Percentiles rank a stretch among this genome's conserved stretches.
These are phyloP conservation scores for Scedosporium dehoogii DNA, from an alignment of 2,329 filamentous ascomycete genomes.

Conservation along the genomic window DNA sequence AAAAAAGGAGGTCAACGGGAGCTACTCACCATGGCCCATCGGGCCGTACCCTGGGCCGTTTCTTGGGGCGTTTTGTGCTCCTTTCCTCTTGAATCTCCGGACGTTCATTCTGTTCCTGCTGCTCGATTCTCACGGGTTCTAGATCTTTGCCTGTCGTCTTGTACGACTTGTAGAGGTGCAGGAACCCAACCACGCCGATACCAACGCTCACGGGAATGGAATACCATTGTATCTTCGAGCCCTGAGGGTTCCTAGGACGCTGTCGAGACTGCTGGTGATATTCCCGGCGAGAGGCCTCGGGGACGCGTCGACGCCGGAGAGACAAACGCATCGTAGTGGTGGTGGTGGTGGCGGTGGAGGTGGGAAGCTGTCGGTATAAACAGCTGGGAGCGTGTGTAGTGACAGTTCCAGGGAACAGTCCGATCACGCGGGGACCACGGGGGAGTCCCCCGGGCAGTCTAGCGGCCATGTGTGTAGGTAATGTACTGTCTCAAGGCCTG, in stretches of 20 bases:
- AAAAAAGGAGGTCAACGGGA: neutral
- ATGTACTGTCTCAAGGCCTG: neutral
- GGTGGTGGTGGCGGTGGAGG: neutral
- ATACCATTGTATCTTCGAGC: slow-evolving; percentile 67
- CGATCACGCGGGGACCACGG: slow-evolving; percentile 1
- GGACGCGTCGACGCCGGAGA: slow-evolving; percentile 16
- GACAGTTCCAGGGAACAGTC: slow-evolving; percentile 4
- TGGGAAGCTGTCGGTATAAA: slow-evolving; percentile 3
- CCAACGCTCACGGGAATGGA: slow-evolving; percentile 82
- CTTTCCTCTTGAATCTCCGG: slow-evolving; percentile 10
- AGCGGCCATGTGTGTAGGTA: slow-evolving; percentile 5
- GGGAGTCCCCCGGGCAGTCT: slow-evolving; percentile 3
- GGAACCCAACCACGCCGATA: slow-evolving; percentile 70
- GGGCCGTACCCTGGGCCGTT: slow-evolving; percentile 56
- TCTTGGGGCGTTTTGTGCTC: slow-evolving; percentile 30
- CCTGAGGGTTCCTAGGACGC: slow-evolving; percentile 31
- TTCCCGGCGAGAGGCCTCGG: slow-evolving; percentile 12
- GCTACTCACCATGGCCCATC: slow-evolving; percentile 66
- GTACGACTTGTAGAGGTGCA: slow-evolving; percentile 72
- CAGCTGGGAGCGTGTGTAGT: neutral
- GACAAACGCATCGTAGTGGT: slow-evolving; percentile 5
- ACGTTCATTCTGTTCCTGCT: slow-evolving; percentile 16
- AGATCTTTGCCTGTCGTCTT: slow-evolving; percentile 14
- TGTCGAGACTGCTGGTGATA: slow-evolving; percentile 23
- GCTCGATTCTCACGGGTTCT: slow-evolving; percentile 42